Base-by-base conservation (phyloP, 1,284 basidiomycete genomes). In the Pascua guehoae region DNA sequence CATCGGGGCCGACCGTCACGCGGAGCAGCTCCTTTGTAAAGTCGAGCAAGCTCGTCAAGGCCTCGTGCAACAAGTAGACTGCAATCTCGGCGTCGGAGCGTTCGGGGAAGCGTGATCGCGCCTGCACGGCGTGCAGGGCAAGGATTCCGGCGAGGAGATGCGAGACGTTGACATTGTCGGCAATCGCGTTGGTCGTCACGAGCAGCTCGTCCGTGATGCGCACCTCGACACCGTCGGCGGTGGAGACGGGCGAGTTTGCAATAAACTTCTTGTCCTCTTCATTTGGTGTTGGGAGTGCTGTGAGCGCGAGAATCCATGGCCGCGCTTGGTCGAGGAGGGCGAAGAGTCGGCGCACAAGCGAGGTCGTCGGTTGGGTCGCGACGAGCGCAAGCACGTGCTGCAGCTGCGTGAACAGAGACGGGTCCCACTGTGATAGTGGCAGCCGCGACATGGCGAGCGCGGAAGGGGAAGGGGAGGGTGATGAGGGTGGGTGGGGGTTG, bases 291-390 rank as follows among this genome's bases (percentile, higher is more conserved):
- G 74, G 71, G 16, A 76, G 53, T 14, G 61, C 60, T 0, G 70
- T 69, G 38, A 76, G 62, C 0, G 63, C 49, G 15, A 71, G 54
- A 12, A 76, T 62, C 74, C 74, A 76, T 40, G 74, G 74, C 38
- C 66, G 58, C 0, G 72, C 71, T 32, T 66, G 60, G 16, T 73
- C 68, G 38, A 76, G 66, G 51, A 64, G 60, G 12, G 51, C 50
- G 44, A 61, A 62, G 10, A 75, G 62, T 41, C 62, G 63, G 24
- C 70, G 61, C 9, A 75, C 47, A 2, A 67, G 58, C 9, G 71
- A 70, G 5, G 70, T 74, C 8, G 67, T 70, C 7, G 72, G 70
- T 50, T 69, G 67, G 2, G 63, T 52, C n/a, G 63, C 51, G 12
- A 71, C 65, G 16, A 72, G 61, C 12, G 58, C 42, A 51, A 75